Base-by-base conservation (phyloP, 495 filamentous ascomycete species). In the Pyrenula aspistea region DNA sequence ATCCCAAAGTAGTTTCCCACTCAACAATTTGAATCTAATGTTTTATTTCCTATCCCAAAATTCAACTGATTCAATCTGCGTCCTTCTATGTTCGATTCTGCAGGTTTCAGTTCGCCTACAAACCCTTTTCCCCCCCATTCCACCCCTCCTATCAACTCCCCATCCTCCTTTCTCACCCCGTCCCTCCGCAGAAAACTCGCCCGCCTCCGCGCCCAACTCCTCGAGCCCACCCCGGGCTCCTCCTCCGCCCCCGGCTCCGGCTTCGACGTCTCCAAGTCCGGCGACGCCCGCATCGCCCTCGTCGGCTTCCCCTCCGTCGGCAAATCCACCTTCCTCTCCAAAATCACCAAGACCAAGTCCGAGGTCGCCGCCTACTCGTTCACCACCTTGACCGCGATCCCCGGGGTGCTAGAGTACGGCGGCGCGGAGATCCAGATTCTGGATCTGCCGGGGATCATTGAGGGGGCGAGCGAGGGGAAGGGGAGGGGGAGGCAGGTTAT, bases 271-370 rank as follows among this genome's bases (percentile, higher is more conserved):
- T 91, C 85, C 69, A 99, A 99, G 71, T 89, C 84, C 62, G 94
- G 94, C 60, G 94, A 99, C 75, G 94, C 94, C 0, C 87, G 94
- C 56, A 96, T 99, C 67, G 92, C 94, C 1, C 82, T 99, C 15
- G 94, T 99, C 54, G 94, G 94, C 49, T 97, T 99, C 61, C 94
- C 94, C 0, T 99, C 94, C 1, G 94, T 99, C 51, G 94, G 94
- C 64, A 99, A 99, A 73, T 99, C 94, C 10, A 99, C 94, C 0
- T 96, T 99, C 64, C 72, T 99, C 24, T 96, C 94, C 57, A 97
- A 99, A 66, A 95, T 99, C 71, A 99, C 94, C 56, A 97, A 96
- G 70, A 99, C 94, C 24, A 94, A 90, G 68, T 93, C 89, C 60
- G 93, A 96, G 68, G 89, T 96, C 25, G 94, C 94, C 1, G 86